phyloP scores from a whole-genome alignment of 2,329 filamentous ascomycete genomes.

The Reticulascus tulasneorum region DNA sequence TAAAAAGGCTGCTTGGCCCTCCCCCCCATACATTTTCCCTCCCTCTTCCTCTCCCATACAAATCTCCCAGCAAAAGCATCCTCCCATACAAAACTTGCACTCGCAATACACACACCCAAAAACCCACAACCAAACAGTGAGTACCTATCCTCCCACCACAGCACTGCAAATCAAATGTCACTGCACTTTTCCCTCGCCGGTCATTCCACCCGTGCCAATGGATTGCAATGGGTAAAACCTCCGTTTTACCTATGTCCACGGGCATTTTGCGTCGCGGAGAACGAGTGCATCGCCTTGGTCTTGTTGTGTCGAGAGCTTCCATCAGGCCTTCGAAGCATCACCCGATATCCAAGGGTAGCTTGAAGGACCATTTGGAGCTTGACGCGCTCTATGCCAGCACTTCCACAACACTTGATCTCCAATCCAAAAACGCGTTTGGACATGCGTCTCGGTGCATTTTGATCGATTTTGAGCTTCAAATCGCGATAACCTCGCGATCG shows the following conservation, averaged over 20 bases:
- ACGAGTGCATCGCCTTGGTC: too few relatives aligned
- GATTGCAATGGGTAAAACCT: too few relatives aligned
- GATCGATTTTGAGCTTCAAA: conserved; percentile 30
- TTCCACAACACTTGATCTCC: conserved; percentile 20
- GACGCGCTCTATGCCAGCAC: conserved; percentile 25
- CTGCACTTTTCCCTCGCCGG: neutral
- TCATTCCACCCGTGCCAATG: too few relatives aligned
- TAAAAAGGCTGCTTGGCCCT: conserved; percentile 58
- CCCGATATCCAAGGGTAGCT: too few relatives aligned
- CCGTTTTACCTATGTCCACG: too few relatives aligned
- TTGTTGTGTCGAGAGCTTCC: too few relatives aligned
- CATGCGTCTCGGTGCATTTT: conserved; percentile 26
- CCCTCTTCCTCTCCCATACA: conserved; percentile 60
- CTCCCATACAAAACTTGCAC: conserved; percentile 47
- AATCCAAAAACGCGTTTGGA: conserved; percentile 23
- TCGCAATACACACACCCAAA: conserved; percentile 41
- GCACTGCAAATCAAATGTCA: conserved; percentile 33
- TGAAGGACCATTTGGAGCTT: too few relatives aligned
- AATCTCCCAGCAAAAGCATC: conserved; percentile 51
- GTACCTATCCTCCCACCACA: conserved; percentile 43
- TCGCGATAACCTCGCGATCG: conserved; percentile 24
- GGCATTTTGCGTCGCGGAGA: too few relatives aligned
- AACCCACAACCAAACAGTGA: conserved; percentile 34
- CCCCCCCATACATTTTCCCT: conserved; percentile 52
- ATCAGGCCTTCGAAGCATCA: too few relatives aligned